A percentile compares a stretch with the other conserved stretches of the same genome.
phyloP scores from a whole-genome alignment of 148 eudicot genomes.

The Polygonum maritimum region DNA sequence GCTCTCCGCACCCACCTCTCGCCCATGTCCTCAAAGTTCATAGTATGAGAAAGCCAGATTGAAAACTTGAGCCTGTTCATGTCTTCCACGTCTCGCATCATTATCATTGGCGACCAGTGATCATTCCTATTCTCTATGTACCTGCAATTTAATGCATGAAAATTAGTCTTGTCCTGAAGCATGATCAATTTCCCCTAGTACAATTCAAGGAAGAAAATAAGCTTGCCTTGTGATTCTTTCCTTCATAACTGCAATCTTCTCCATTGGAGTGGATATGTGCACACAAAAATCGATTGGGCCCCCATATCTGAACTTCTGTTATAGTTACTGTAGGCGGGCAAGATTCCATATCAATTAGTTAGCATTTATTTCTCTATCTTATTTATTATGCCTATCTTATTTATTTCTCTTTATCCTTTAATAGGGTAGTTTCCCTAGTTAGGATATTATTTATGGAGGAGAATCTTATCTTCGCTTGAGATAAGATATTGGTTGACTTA shows the following conservation, averaged over 20 bases:
- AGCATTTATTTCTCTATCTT: too few relatives aligned
- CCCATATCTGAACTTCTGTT: slow-evolving; percentile 84
- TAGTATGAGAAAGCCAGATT: slow-evolving; percentile 58
- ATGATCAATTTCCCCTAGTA: neutral
- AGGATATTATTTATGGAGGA: too few relatives aligned
- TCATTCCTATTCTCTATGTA: slow-evolving; percentile 45
- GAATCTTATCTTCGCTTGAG: too few relatives aligned
- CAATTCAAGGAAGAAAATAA: neutral
- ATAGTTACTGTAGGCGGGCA: too few relatives aligned
- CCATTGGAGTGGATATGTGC: slow-evolving; percentile 55
- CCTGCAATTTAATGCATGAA: slow-evolving; percentile 24
- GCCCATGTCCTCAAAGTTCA: slow-evolving; percentile 72
- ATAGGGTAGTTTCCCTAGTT: too few relatives aligned
- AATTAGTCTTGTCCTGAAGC: neutral
- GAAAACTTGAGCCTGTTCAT: slow-evolving; percentile 59
- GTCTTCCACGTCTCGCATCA: slow-evolving; percentile 58
- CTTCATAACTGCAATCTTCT: slow-evolving; percentile 47
- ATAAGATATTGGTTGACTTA: too few relatives aligned
- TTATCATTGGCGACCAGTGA: slow-evolving; percentile 58
- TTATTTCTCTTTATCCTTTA: too few relatives aligned
- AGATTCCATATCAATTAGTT: too few relatives aligned
- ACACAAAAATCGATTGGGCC: slow-evolving; percentile 55
- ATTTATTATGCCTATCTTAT: too few relatives aligned
- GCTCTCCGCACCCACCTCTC: slow-evolving; percentile 45
- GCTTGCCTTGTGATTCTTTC: slow-evolving; percentile 19